A percentile compares a stretch with the other conserved stretches of the same genome.
Evolutionary conservation across 805 yeast genomes (phyloP).

Genomic region (Wickerhamomyces silvicola): DNA sequence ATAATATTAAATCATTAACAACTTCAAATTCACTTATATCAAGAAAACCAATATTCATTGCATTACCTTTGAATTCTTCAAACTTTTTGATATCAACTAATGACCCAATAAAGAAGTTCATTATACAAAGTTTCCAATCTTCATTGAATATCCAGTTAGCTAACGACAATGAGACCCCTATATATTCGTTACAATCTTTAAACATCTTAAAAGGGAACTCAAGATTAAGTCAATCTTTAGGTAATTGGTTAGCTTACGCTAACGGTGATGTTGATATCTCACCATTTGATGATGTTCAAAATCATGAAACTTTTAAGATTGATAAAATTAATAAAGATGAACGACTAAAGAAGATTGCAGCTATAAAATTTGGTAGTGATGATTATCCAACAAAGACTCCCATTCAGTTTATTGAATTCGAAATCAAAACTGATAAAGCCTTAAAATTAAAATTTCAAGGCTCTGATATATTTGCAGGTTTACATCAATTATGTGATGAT

Average conservation of each 20-base stretch:
- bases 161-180: conserved; percentile 22
- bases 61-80: conserved; percentile 62
- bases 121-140: conserved; percentile 54
- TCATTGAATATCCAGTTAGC: conserved; percentile 37
- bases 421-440: conserved; percentile 29
- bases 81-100: conserved; percentile 31
- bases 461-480: conserved; percentile 69
- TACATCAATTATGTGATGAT: conserved; percentile 56
- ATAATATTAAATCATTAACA: conserved; percentile 4
- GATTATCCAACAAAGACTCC: conserved; percentile 53
- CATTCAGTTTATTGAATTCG: conserved; percentile 43
- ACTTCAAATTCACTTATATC: conserved; percentile 41
- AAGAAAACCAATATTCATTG: conserved; percentile 57
- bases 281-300: conserved; percentile 44
- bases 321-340: conserved; percentile 14
- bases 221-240: conserved; percentile 54
- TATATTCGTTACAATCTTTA: conserved; percentile 46
- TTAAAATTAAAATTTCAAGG: conserved; percentile 42
- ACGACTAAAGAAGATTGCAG: conserved; percentile 38
- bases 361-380: conserved; percentile 39
- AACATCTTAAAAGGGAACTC: conserved; percentile 56
- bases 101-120: conserved; percentile 43
- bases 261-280: conserved; percentile 57
- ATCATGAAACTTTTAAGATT: conserved; percentile 32
- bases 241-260: conserved; percentile 72